Conservation (phyloP, 768 basidiomycete species). For the Mrakia hoshinonis region DNA sequence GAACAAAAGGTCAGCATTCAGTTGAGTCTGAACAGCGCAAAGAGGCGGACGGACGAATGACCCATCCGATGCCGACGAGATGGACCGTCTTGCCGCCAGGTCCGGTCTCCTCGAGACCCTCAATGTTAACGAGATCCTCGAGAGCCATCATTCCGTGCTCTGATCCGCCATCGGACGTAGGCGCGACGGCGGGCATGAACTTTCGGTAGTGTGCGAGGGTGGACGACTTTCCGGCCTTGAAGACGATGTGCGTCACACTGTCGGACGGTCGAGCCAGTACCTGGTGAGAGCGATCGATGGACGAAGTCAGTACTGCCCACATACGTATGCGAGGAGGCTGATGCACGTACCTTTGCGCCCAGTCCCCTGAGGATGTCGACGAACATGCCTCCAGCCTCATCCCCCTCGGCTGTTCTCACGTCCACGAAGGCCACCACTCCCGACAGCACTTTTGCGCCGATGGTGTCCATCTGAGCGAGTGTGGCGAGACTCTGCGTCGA, state of each 20-base stretch:
- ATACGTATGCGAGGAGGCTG: background rate
- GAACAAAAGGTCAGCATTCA: background rate
- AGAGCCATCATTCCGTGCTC: slow-evolving; percentile 3
- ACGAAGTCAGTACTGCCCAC: background rate
- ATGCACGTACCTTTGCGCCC: slow-evolving; percentile 62
- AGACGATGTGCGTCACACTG: slow-evolving; percentile 40
- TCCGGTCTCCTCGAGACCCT: background rate
- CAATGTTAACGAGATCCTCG: slow-evolving; percentile 7
- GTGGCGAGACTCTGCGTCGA: slow-evolving; percentile 19
- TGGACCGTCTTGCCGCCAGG: background rate
- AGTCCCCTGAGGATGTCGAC: slow-evolving; percentile 69
- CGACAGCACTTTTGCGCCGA: slow-evolving; percentile 44
- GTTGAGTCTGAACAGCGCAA: too few species aligned
- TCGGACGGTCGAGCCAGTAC: slow-evolving; percentile 38
- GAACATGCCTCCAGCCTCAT: slow-evolving; percentile 71
- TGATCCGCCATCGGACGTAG: background rate
- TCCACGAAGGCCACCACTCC: slow-evolving; percentile 77
- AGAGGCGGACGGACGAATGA: slow-evolving; percentile 31
- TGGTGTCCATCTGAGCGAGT: slow-evolving; percentile 12
- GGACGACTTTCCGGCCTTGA: slow-evolving; percentile 39
- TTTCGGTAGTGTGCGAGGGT: slow-evolving; percentile 40
- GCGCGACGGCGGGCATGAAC: slow-evolving; percentile 14
- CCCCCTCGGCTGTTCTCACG: slow-evolving; percentile 62
- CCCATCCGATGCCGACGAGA: slow-evolving; percentile 42
- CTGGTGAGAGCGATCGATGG: slow-evolving; percentile 25